These are phyloP conservation scores for Conticribra guillardii DNA, from an alignment of 108 stramenopile genomes.

Conservation along the genomic window DNA sequence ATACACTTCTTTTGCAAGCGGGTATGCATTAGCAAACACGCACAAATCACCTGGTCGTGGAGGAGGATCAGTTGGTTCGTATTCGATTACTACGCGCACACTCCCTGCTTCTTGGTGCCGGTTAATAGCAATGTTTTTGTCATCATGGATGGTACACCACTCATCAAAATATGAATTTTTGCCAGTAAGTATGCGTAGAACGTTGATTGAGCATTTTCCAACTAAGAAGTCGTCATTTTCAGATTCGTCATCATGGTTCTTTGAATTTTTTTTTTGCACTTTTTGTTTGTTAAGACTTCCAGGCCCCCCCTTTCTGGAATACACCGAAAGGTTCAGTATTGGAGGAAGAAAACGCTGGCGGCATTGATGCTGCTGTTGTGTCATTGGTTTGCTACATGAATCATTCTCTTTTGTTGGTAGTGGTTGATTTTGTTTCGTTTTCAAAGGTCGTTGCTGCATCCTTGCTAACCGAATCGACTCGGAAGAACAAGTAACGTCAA, in stretches of 20 bases:
- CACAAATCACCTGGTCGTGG: conserved; percentile 74
- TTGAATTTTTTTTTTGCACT: conserved; percentile 1
- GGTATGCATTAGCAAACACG: conserved; percentile 70
- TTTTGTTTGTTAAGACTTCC: conserved; percentile 19
- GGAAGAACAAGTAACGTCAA: conserved; percentile 76
- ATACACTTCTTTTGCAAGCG: conserved; percentile 62
- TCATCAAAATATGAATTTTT: conserved; percentile 64
- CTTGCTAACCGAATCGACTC: conserved; percentile 10
- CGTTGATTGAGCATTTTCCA: conserved; percentile 72
- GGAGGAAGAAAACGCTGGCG: conserved; percentile 59
- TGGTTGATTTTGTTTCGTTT: neutral
- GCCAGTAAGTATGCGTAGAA: conserved; percentile 72
- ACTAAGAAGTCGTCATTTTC: conserved; percentile 57
- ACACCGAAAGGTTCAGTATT: conserved; percentile 41
- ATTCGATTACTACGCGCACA: conserved; percentile 80
- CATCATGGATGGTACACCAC: conserved; percentile 56
- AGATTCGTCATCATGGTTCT: neutral
- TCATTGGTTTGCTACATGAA: conserved; percentile 1
- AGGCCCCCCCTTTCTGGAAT: conserved; percentile 28
- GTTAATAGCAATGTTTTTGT: conserved; percentile 20
- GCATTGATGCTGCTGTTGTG: conserved; percentile 17
- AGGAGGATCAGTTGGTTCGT: conserved; percentile 70
- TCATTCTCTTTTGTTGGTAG: conserved; percentile 1
- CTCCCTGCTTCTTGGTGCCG: conserved; percentile 32
- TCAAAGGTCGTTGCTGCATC: conserved; percentile 13